Evolutionary conservation across 345 rosid genomes (phyloP), one percentile per base, ranked within the genome.

Genomic region (Chamaenerion angustifolium): DNA sequence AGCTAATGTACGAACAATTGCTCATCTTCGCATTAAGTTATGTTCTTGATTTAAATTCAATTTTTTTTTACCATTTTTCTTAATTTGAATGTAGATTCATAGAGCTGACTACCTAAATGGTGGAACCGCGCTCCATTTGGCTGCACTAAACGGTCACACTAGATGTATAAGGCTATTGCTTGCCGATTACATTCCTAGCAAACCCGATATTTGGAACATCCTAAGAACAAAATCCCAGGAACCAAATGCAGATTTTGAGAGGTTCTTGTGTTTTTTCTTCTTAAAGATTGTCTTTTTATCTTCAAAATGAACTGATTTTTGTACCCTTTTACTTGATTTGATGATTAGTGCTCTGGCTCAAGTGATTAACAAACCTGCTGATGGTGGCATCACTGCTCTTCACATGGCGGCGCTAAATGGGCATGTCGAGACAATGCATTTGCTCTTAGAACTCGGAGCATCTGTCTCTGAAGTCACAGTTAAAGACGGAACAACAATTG

Each of bases 371-470:
- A 87, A 67, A 72, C 73, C 94, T 58, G 89, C 95, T 41, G 96
- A 92, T 74, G 96, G 98, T 70, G 88, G 98, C 10, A 73, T 92
- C 55, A 82, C 96, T 40, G 88, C 96, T 58, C 77, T 92, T 58
- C 95, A 92, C 65, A 84, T 92, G 81, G 96, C 96, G 17, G 81
- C 95, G 48, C 68, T 92, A 55, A 92, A 92, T 45, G 96, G 96
- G 11, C 95, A 92, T 64, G 64, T 77, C 23, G 90, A 87, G 66
- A 80, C 78, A 40, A 70, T 92, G 55, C 93, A 72, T 54, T 73
- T 92, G 59, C 95, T 92, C 21, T 49, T 87, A 70, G 93, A 92
- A 59, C 69, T 92, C 56, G 96, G 98, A 65, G 96, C 95, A 59
- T 78, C 90, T 5, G 80, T 77, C 57, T 56, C 72, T 49, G 77